Conservation (phyloP, 352 stramenopile genomes). For the Phytophthora chlamydospora region DNA sequence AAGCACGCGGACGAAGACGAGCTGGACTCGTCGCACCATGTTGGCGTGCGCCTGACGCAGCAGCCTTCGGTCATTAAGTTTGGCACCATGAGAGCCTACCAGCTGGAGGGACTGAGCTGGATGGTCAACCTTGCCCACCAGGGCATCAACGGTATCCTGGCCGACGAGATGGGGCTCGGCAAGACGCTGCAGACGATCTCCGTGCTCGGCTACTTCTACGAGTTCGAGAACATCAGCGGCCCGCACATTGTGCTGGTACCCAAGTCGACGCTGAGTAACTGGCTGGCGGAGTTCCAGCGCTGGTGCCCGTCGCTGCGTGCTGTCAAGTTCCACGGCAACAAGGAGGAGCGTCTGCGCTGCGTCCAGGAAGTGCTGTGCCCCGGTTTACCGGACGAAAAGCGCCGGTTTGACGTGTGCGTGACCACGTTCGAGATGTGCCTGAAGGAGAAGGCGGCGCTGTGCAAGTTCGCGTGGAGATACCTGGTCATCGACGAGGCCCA, state of each 20-base stretch:
- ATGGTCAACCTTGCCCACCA: constrained; percentile 99
- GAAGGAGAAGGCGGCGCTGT: constrained; percentile 90
- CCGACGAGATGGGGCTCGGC: constrained; percentile 98
- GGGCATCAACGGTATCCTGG: constrained; percentile 98
- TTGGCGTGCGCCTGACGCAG: constrained; percentile 90
- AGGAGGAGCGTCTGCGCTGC: constrained; percentile 85
- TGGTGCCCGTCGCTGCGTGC: constrained; percentile 92
- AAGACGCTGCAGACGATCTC: constrained; percentile 97
- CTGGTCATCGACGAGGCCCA: constrained; percentile 90
- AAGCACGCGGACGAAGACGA: constrained; percentile 87
- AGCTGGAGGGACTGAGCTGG: constrained; percentile 98
- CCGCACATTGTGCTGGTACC: constrained; percentile 95
- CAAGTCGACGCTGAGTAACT: constrained; percentile 94
- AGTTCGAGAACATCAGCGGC: constrained; percentile 86
- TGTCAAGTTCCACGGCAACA: constrained; percentile 94
- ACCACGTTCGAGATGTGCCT: constrained; percentile 98
- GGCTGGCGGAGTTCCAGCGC: constrained; percentile 92
- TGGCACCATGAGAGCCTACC: constrained; percentile 97
- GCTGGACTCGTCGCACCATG: constrained; percentile 76
- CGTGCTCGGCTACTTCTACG: constrained; percentile 82
- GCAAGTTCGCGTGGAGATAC: constrained; percentile 91
- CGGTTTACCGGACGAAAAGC: constrained; percentile 87
- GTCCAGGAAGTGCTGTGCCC: constrained; percentile 91
- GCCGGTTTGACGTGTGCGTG: constrained; percentile 97
- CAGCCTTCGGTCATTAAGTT: constrained; percentile 93